Percentiles rank a stretch among this genome's conserved stretches.
Conservation (phyloP, 169 alveolate genomes). For the Eimeria maxima region DNA sequence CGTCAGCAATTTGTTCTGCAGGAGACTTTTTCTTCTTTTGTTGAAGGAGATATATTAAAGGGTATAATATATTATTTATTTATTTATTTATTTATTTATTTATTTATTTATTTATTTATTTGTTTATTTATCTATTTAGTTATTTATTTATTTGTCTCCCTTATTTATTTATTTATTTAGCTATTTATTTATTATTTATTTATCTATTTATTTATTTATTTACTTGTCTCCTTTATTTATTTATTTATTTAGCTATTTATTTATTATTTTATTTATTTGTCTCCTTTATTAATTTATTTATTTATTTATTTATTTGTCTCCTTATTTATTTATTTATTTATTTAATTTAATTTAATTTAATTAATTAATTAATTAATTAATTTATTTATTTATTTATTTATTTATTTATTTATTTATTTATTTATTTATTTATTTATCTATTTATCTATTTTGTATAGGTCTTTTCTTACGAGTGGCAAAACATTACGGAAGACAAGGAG, state of each 20-base stretch:
- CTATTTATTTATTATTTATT: too few relatives aligned
- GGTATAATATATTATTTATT: not conserved
- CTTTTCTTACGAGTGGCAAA: not conserved
- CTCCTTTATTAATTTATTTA: not conserved
- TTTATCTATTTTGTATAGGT: too few relatives aligned
- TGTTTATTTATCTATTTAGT: not conserved
- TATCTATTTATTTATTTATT: not conserved
- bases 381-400: too few relatives aligned
- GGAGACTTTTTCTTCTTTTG: not conserved
- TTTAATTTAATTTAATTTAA: too few relatives aligned
- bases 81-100: not conserved
- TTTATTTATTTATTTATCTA: too few relatives aligned
- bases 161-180: not conserved
- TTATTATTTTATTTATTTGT: too few relatives aligned
- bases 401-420: too few relatives aligned
- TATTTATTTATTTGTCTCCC: not conserved
- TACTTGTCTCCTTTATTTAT: not conserved
- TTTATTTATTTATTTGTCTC: not conserved
- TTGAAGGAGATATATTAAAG: not conserved
- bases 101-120: not conserved
- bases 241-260: not conserved
- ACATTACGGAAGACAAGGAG: not conserved
- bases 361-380: too few relatives aligned
- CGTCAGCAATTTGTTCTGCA: slow-evolving; percentile 4
- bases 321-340: not conserved